A percentile compares a stretch with the other conserved stretches of the same genome.
These are phyloP conservation scores for Paecilomyces niveus DNA, from an alignment of 2,329 filamentous ascomycete genomes.

Conservation along the genomic window DNA sequence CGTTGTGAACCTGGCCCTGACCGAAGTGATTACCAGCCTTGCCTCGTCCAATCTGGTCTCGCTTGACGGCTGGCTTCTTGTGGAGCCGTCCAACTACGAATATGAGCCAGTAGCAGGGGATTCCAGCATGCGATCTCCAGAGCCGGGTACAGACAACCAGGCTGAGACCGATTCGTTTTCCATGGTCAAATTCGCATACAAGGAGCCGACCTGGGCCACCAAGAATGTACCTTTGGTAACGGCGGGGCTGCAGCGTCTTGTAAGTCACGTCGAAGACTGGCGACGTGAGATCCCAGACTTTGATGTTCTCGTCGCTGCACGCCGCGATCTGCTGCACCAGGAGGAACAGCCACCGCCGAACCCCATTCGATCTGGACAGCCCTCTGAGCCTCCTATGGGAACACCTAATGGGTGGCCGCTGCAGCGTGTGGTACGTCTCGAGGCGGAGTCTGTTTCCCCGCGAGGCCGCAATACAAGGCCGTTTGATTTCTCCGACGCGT, in stretches of 20 bases:
- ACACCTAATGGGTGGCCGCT: conserved; percentile 7
- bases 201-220: conserved; percentile 45
- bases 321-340: conserved; percentile 36
- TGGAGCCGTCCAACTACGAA: conserved; percentile 59
- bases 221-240: conserved; percentile 43
- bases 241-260: conserved; percentile 51
- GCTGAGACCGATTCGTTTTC: conserved; percentile 13
- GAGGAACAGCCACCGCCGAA: conserved; percentile 17
- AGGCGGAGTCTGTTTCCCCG: conserved; percentile 10
- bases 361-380: conserved; percentile 12
- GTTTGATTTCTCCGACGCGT: conserved; percentile 7
- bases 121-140: conserved; percentile 18
- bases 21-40: conserved; percentile 73
- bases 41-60: conserved; percentile 78
- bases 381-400: conserved; percentile 15
- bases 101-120: conserved; percentile 31
- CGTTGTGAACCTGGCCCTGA: conserved; percentile 82
- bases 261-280: conserved; percentile 57
- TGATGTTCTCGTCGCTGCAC: conserved; percentile 60
- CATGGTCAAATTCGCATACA: conserved; percentile 21
- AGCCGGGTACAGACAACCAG: conserved; percentile 31
- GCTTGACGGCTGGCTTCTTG: conserved; percentile 83
- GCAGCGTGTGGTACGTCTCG: conserved; percentile 1
- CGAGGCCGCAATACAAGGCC: conserved; percentile 17
- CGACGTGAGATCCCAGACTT: conserved; percentile 62